Evolutionary conservation across 2,329 filamentous ascomycete genomes (phyloP).

Genomic region (Penicillium sp.): DNA sequence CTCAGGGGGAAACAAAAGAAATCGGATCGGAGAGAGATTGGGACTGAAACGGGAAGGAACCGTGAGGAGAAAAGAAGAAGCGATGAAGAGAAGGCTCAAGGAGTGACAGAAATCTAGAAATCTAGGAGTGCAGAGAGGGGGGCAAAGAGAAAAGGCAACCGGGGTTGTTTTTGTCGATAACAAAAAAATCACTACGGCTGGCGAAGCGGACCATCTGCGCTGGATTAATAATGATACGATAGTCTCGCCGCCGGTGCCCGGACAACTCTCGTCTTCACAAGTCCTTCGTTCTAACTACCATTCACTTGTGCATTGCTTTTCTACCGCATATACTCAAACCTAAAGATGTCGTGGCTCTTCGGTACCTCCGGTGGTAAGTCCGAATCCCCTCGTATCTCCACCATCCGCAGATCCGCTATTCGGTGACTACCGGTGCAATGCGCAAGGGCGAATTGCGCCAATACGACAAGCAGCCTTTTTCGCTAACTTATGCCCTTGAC

Average conservation of each 20-base stretch:
- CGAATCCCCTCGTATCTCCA: conserved; percentile 1
- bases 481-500: conserved; percentile 17
- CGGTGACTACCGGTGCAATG: conserved; percentile 15
- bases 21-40: not conserved
- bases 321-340: not conserved
- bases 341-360: conserved; percentile 43
- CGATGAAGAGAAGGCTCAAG: conserved; percentile 8
- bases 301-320: conserved; percentile 3
- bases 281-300: conserved; percentile 4
- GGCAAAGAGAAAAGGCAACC: conserved; percentile 17
- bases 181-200: conserved; percentile 30
- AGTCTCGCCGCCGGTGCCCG: conserved; percentile 12
- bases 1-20: conserved; percentile 25
- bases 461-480: not conserved
- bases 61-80: conserved; percentile 3
- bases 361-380: conserved; percentile 40
- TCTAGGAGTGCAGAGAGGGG: conserved; percentile 13
- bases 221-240: conserved; percentile 28
- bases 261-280: conserved; percentile 8
- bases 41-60: not conserved
- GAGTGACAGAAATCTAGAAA: conserved; percentile 10
- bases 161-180: conserved; percentile 25
- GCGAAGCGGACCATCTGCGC: conserved; percentile 26
- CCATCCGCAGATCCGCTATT: conserved; percentile 8
- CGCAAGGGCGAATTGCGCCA: conserved; percentile 13